phyloP scores from a whole-genome alignment of 352 stramenopile genomes.

The Globisporangium spinosum region DNA sequence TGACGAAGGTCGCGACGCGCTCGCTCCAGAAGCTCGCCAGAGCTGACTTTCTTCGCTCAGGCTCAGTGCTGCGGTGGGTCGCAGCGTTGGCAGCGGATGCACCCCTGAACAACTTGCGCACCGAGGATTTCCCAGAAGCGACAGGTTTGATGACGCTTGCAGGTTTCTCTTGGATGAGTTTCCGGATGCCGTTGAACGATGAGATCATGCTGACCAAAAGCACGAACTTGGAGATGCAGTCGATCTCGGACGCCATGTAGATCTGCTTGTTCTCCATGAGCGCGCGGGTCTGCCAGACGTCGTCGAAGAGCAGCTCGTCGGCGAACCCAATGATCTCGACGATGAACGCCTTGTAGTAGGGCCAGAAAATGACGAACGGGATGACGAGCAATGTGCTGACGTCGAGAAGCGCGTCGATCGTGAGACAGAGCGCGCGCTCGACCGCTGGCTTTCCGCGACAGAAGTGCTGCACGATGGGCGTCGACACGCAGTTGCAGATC shows the following conservation, averaged over 20 bases:
- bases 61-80: neutral
- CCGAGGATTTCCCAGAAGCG: neutral
- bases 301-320: conserved; percentile 13
- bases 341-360: conserved; percentile 15
- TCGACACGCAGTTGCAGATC: conserved; percentile 13
- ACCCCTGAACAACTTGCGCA: neutral
- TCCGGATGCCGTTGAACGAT: conserved; percentile 15
- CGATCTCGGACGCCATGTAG: conserved; percentile 8
- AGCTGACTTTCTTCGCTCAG: neutral
- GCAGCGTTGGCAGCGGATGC: neutral
- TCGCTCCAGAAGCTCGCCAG: conserved; percentile 11
- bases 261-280: conserved; percentile 18
- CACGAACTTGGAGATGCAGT: conserved; percentile 16
- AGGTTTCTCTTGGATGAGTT: conserved; percentile 11
- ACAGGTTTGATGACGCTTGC: neutral
- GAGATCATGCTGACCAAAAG: conserved; percentile 13
- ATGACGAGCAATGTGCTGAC: conserved; percentile 20
- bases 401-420: conserved; percentile 25
- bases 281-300: conserved; percentile 16
- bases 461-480: conserved; percentile 9
- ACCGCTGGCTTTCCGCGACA: conserved; percentile 10
- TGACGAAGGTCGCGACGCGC: conserved; percentile 9
- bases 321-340: conserved; percentile 8
- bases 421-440: conserved; percentile 23
- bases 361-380: conserved; percentile 13